Evolutionary conservation across 106 monocot species (phyloP).

Genomic region (Allium fistulosum): DNA sequence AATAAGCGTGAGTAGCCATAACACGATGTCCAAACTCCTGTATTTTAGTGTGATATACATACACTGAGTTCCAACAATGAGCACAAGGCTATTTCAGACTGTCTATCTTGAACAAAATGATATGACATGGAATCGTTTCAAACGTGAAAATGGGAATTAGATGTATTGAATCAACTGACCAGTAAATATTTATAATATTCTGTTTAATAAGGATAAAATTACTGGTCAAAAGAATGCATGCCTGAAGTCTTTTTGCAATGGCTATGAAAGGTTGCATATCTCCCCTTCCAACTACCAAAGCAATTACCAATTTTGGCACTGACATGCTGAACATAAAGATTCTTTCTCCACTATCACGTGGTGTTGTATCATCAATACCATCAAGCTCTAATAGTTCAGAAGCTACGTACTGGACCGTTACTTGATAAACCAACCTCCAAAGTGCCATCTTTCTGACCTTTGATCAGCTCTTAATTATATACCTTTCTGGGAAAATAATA

Average conservation of each 20-base stretch:
- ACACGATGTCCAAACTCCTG: slow-evolving; percentile 97
- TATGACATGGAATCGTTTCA: neutral
- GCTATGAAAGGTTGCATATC: slow-evolving; percentile 96
- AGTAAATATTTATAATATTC: neutral
- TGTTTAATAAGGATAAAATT: neutral
- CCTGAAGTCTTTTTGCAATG: slow-evolving; percentile 87
- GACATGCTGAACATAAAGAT: slow-evolving; percentile 28
- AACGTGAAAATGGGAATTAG: neutral
- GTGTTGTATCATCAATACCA: slow-evolving; percentile 25
- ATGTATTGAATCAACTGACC: neutral
- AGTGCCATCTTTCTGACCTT: slow-evolving; percentile 78
- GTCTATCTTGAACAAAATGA: neutral
- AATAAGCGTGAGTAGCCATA: slow-evolving; percentile 86
- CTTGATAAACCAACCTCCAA: slow-evolving; percentile 59
- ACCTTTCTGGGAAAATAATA: slow-evolving; percentile 38
- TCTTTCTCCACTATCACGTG: slow-evolving; percentile 14
- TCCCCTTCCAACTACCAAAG: slow-evolving; percentile 98
- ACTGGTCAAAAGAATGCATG: slow-evolving; percentile 19
- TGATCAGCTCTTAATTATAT: slow-evolving; percentile 65
- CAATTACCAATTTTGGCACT: slow-evolving; percentile 74
- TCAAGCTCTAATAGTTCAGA: slow-evolving; percentile 88
- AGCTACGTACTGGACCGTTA: slow-evolving; percentile 47
- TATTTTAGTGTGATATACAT: slow-evolving; percentile 1
- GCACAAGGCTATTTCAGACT: too few relatives aligned
- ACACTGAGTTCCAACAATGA: too few relatives aligned